These are phyloP conservation scores for Sporothrix humicola DNA, from an alignment of 2,329 filamentous ascomycete species.

Conservation along the genomic window DNA sequence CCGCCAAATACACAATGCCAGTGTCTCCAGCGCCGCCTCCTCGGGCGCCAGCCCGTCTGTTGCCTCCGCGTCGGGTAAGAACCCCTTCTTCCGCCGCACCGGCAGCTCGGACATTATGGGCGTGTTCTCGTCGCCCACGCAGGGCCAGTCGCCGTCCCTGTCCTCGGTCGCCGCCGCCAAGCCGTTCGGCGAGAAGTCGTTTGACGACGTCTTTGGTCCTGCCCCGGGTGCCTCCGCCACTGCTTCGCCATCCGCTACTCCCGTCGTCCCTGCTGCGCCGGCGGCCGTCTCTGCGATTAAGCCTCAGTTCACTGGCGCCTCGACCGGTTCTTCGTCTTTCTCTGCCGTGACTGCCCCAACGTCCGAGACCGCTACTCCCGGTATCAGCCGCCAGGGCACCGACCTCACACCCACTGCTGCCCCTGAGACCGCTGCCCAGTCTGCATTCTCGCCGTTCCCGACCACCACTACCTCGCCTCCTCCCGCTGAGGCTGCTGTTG, in stretches of 20 bases:
- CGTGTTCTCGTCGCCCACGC: constrained; percentile 55
- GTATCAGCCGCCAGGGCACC: constrained; percentile 67
- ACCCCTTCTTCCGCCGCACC: constrained; percentile 87
- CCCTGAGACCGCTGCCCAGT: not conserved
- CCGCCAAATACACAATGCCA: constrained; percentile 56
- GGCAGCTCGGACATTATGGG: constrained; percentile 66
- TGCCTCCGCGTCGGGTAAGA: constrained; percentile 77
- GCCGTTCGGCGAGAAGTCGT: constrained; percentile 68
- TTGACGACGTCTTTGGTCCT: constrained; percentile 86
- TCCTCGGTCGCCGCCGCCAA: constrained; percentile 44
- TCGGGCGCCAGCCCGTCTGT: constrained; percentile 68
- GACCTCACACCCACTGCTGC: constrained; percentile 53
- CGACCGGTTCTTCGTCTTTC: constrained; percentile 60
- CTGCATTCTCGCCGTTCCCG: not conserved
- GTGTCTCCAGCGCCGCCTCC: constrained; percentile 51
- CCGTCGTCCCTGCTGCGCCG: constrained; percentile 44
- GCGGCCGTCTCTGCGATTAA: constrained; percentile 53
- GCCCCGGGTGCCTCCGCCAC: constrained; percentile 57
- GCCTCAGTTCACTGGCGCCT: constrained; percentile 64
- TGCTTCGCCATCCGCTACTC: constrained; percentile 42
- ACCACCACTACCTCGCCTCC: not conserved
- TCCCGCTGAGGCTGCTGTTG: not conserved
- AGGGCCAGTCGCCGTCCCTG: constrained; percentile 28
- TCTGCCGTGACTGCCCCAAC: constrained; percentile 60
- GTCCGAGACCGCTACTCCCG: constrained; percentile 60